Base-by-base conservation (phyloP, 441 rosid genomes). In the Gossypium trilobum region DNA sequence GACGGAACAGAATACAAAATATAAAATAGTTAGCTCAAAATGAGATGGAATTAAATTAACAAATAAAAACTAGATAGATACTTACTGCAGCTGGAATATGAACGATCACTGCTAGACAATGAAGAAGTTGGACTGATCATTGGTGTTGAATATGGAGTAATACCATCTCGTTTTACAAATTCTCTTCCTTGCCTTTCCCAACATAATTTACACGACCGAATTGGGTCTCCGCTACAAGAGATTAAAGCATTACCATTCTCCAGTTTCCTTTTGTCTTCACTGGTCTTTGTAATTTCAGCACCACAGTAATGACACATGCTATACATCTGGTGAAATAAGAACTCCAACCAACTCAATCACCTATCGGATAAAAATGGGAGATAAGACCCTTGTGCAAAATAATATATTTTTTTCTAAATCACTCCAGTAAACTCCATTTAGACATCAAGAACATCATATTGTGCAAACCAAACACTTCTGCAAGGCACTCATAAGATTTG, bases 1-100 rank as follows among this genome's bases (percentile, higher is more conserved):
- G 80, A 67, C 66, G 69, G 27, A 65, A 33, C 23, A 74, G 16
- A 73, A 56, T 2, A 75, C 22, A 72, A 50, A 10, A 3, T 51
- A 8, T 23, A 16, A 77, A 73, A 19, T 3, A 22, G 74, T 81
- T 62, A 85, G 72, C 70, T 11, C 16, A 70, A n/a, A 73, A 68
- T 19, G 8, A 4, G 19, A 81, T 3, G 22, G 2, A 22, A 27
- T 16, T 19, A 64, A 33, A 22, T 31, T 58, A 50, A 60, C 7
- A n/a, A 36, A 22, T 36, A 68, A 36, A 58, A 75, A 31, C 75
- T 66, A 39, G 55, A 72, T 22, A 61, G 39, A 77, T 74, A 73
- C 63, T 79, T 74, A 87, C 87, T 83, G 85, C 84, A 87, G 83
- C 92, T 85, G 50, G 97, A 90, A 75, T 81, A 81, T 56, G 91